Conservation (phyloP, 2,329 filamentous ascomycete genomes). For the Microsporum canis region DNA sequence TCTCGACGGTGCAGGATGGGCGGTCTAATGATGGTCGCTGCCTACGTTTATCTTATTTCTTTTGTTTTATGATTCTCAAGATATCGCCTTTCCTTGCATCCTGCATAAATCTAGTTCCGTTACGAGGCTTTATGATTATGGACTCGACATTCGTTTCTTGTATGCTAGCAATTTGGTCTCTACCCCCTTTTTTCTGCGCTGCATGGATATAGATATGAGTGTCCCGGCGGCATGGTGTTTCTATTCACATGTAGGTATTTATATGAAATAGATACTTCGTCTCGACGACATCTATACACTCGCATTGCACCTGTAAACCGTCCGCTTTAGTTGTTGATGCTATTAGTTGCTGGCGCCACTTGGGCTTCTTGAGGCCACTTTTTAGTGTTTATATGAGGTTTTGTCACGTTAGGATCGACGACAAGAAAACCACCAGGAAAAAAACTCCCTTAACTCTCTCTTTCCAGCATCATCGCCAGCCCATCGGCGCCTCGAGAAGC, state of each 20-base stretch:
- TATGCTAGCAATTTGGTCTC: neutral
- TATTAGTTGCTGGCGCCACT: neutral
- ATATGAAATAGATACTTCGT: neutral
- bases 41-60: constrained; percentile 12
- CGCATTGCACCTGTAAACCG: neutral
- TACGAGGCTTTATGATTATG: neutral
- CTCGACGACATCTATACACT: neutral
- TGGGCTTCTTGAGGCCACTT: neutral
- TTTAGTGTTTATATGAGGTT: neutral
- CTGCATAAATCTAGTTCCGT: neutral
- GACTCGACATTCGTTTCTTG: neutral
- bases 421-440: neutral
- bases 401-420: neutral
- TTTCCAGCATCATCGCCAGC: neutral
- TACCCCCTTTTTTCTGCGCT: neutral
- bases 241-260: neutral
- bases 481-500: neutral
- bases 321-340: neutral
- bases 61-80: neutral
- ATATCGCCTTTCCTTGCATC: neutral
- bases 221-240: neutral
- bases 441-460: neutral
- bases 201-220: neutral
- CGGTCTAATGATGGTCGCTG: constrained; percentile 4
- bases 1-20: neutral